phyloP scores from a whole-genome alignment of 1,139 yeast genomes.

The Suhomyces maxii region DNA sequence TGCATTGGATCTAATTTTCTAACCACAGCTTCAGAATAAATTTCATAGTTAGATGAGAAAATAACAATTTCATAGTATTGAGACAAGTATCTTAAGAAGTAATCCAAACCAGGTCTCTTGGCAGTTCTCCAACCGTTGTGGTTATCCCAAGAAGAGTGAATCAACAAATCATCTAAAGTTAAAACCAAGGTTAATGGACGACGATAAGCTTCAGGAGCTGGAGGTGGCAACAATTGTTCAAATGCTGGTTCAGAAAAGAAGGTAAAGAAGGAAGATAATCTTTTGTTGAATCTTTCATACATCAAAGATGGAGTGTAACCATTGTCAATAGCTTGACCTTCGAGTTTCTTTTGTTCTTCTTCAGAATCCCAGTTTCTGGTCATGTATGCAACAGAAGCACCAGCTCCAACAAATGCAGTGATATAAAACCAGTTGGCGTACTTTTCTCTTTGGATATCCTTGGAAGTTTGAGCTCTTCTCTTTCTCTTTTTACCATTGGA shows the following conservation, averaged over 20 bases:
- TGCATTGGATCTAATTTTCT: slow-evolving; percentile 90
- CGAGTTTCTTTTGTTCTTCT: slow-evolving; percentile 58
- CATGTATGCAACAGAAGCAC: slow-evolving; percentile 72
- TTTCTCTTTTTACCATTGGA: slow-evolving; percentile 36
- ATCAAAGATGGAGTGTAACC: slow-evolving; percentile 71
- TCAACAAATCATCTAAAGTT: slow-evolving; percentile 83
- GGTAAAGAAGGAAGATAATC: slow-evolving; percentile 74
- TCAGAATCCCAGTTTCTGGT: slow-evolving; percentile 86
- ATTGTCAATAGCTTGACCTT: slow-evolving; percentile 54
- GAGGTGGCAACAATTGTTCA: slow-evolving; percentile 86
- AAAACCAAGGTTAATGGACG: slow-evolving; percentile 89
- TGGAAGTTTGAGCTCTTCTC: slow-evolving; percentile 64
- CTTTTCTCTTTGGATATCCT: slow-evolving; percentile 53
- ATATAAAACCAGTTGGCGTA: slow-evolving; percentile 70
- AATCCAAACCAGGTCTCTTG: slow-evolving; percentile 97
- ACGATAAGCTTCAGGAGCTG: slow-evolving; percentile 86
- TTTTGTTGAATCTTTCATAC: slow-evolving; percentile 65
- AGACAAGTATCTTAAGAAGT: slow-evolving; percentile 89
- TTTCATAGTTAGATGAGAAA: slow-evolving; percentile 82
- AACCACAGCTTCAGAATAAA: slow-evolving; percentile 81
- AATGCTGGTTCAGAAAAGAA: slow-evolving; percentile 93
- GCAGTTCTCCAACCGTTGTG: slow-evolving; percentile 98
- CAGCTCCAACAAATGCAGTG: slow-evolving; percentile 56
- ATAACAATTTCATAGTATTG: slow-evolving; percentile 95
- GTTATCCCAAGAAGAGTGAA: slow-evolving; percentile 91